phyloP scores from a whole-genome alignment of 2,329 filamentous ascomycete species.

The Plenodomus tracheiphilus region DNA sequence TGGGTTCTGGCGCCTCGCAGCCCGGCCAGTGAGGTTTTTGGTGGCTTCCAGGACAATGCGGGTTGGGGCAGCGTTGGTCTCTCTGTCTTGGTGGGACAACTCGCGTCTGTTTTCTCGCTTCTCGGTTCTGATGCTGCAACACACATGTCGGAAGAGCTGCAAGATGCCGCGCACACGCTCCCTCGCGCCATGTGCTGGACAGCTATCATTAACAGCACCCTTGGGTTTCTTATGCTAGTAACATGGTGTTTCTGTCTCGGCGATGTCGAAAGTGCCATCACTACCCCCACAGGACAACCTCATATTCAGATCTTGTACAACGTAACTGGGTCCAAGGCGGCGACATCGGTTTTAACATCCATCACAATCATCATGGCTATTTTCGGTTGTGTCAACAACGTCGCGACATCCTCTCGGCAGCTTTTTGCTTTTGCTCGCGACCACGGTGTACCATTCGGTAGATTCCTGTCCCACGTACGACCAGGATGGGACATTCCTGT shows the following conservation, averaged over 20 bases:
- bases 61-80: slow-evolving; percentile 32
- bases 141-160: slow-evolving; percentile 40
- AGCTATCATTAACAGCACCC: slow-evolving; percentile 40
- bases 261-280: slow-evolving; percentile 17
- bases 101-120: slow-evolving; percentile 26
- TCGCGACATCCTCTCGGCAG: slow-evolving; percentile 36
- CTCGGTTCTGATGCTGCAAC: slow-evolving; percentile 35
- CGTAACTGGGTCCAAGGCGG: slow-evolving; percentile 24
- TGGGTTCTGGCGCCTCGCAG: slow-evolving; percentile 34
- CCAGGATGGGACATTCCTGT: slow-evolving; percentile 42
- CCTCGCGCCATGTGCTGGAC: slow-evolving; percentile 49
- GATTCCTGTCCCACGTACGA: slow-evolving; percentile 15
- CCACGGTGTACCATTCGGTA: slow-evolving; percentile 17
- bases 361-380: slow-evolving; percentile 34
- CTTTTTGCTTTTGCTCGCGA: slow-evolving; percentile 42
- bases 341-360: slow-evolving; percentile 22
- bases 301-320: slow-evolving; percentile 32
- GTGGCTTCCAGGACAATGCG: slow-evolving; percentile 28
- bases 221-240: slow-evolving; percentile 46
- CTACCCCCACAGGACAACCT: slow-evolving; percentile 21
- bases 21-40: slow-evolving; percentile 26
- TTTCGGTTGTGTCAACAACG: slow-evolving; percentile 28
- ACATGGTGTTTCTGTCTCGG: slow-evolving; percentile 34
- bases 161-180: slow-evolving; percentile 38
- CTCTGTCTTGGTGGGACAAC: slow-evolving; percentile 26